Percentiles rank a stretch among this genome's conserved stretches.
Evolutionary conservation across 768 basidiomycete species (phyloP).

Genomic region (Auricularia cornea): DNA sequence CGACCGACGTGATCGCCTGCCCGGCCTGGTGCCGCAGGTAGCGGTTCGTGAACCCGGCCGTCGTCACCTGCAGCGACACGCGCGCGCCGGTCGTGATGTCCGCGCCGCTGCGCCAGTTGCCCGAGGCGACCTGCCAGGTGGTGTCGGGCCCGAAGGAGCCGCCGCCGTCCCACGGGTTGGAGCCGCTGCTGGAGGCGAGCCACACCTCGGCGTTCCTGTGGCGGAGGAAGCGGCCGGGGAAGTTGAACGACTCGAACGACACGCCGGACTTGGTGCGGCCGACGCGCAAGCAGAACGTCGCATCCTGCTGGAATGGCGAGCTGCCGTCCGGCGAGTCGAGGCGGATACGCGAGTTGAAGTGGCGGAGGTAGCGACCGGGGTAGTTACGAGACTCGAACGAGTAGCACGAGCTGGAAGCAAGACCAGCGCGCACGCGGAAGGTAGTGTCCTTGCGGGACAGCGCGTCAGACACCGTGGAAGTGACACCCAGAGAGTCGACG

Average conservation of each 20-base stretch:
- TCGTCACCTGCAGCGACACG: not conserved
- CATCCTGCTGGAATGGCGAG: not conserved
- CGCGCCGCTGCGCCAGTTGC: not conserved
- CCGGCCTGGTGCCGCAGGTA: not conserved
- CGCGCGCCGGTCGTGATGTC: not conserved
- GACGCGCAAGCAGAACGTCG: not conserved
- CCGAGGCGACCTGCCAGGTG: not conserved
- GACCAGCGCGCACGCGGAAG: not conserved
- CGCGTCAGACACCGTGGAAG: not conserved
- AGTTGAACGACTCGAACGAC: not conserved
- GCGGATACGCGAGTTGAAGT: not conserved
- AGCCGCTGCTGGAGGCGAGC: not conserved
- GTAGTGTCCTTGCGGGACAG: not conserved
- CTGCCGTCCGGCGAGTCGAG: not conserved
- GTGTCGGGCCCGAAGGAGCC: not conserved
- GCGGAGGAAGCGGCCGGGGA: not conserved
- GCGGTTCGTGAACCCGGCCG: not conserved
- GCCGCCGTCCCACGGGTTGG: not conserved
- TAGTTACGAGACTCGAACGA: not conserved
- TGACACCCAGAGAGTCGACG: not conserved
- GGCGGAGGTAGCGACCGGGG: not conserved
- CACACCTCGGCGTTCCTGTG: not conserved
- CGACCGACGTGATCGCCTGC: not conserved
- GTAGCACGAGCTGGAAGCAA: not conserved
- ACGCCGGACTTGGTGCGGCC: not conserved